Evolutionary conservation across 345 rosid species (phyloP).

Genomic region (Citrus glauca): DNA sequence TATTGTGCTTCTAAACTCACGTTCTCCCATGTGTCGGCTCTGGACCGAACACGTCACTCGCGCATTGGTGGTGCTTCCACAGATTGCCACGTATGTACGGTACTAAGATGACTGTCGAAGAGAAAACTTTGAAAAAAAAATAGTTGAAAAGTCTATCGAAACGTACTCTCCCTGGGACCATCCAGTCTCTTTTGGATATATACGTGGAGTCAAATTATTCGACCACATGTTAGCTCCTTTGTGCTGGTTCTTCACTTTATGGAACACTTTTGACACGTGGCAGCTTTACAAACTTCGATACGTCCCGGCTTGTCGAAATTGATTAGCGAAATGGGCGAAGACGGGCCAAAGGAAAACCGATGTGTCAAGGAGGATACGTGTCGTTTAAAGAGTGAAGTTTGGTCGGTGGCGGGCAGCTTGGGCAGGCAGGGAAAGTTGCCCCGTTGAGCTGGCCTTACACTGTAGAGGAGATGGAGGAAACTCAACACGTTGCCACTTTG

Average conservation of each 20-base stretch:
- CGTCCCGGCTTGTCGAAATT: constrained; percentile 6
- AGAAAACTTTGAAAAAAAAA: background rate
- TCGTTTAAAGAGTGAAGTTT: background rate
- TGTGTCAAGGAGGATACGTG: constrained; percentile 30
- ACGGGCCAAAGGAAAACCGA: background rate
- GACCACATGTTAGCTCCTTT: constrained; percentile 4
- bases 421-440: constrained; percentile 16
- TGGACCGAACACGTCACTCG: constrained; percentile 1
- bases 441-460: constrained; percentile 12
- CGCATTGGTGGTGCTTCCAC: background rate
- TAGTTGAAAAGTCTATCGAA: background rate
- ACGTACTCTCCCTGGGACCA: background rate
- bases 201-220: background rate
- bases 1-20: background rate
- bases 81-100: constrained; percentile 15
- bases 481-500: constrained; percentile 25
- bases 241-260: constrained; percentile 11
- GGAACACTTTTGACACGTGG: constrained; percentile 18
- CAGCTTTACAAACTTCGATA: background rate
- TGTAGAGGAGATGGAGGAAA: constrained; percentile 17
- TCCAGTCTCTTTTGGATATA: background rate
- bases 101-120: too few relatives aligned
- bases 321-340: constrained; percentile 4
- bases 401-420: constrained; percentile 17
- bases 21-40: constrained; percentile 11